Conservation (phyloP, 768 basidiomycete species). For the Lactifluus echinatus region DNA sequence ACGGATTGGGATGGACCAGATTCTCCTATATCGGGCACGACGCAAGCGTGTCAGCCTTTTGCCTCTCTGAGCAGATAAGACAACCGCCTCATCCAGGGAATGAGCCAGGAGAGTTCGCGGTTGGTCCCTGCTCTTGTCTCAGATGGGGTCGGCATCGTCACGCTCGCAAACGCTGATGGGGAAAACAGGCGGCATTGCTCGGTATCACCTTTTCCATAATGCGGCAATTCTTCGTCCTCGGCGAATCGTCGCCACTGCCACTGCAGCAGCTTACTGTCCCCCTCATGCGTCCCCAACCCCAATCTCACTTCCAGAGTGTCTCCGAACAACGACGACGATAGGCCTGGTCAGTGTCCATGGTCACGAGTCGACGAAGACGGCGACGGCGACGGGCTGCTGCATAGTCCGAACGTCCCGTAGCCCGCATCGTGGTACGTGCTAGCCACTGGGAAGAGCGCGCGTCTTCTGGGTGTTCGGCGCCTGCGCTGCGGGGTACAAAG, state of each 20-base stretch:
- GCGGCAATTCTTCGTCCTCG: background rate
- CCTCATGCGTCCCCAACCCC: too few species aligned
- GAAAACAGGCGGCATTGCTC: background rate
- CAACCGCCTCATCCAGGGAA: background rate
- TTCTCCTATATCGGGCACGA: conserved; percentile 34
- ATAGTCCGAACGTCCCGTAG: background rate
- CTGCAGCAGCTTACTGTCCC: too few species aligned
- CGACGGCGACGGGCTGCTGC: background rate
- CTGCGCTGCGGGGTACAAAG: background rate
- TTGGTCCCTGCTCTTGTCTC: background rate
- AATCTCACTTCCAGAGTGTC: background rate
- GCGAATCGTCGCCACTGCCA: background rate
- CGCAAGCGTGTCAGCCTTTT: conserved; percentile 21
- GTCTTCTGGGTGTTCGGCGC: background rate
- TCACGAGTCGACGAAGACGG: too few species aligned
- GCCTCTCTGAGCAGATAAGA: background rate
- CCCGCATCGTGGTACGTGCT: background rate
- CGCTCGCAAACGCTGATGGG: conserved; percentile 5
- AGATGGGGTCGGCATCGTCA: conserved; percentile 5
- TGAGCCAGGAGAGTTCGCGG: background rate
- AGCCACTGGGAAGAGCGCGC: background rate
- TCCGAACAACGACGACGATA: background rate
- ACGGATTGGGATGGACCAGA: conserved; percentile 38
- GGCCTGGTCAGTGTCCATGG: too few species aligned
- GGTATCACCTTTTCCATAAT: background rate